Evolutionary conservation across 345 rosid species (phyloP).

Genomic region (Lenwebbia sp.): DNA sequence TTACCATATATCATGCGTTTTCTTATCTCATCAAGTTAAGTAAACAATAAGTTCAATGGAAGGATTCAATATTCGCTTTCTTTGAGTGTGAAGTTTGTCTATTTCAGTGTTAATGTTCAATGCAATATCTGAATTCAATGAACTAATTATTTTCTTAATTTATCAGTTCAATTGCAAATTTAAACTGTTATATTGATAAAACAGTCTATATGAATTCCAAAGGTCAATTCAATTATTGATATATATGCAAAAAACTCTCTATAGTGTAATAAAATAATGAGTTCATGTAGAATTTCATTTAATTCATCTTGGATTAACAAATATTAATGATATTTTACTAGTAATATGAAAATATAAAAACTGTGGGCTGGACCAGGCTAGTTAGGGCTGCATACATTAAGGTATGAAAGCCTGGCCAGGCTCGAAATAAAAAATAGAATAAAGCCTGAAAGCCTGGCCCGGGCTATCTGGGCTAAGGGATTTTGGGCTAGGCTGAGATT

Average conservation of each 20-base stretch:
- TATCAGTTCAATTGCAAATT: neutral
- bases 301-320: neutral
- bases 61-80: neutral
- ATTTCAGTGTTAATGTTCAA: neutral
- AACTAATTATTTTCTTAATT: neutral
- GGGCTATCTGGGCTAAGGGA: neutral
- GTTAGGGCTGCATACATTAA: neutral
- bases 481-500: neutral
- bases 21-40: neutral
- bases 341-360: neutral
- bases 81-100: neutral
- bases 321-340: neutral
- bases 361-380: neutral
- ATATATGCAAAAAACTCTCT: neutral
- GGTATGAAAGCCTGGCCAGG: neutral
- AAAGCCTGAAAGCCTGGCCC: neutral
- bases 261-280: neutral
- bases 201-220: neutral
- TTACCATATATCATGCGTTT: neutral
- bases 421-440: neutral
- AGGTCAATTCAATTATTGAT: neutral
- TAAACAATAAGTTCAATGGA: neutral
- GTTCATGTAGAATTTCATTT: neutral
- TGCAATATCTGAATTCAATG: neutral
- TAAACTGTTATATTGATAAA: neutral